A percentile compares a stretch with the other conserved stretches of the same genome.
Evolutionary conservation across 2,329 filamentous ascomycete species (phyloP).

Genomic region (Grosmannia serpens): DNA sequence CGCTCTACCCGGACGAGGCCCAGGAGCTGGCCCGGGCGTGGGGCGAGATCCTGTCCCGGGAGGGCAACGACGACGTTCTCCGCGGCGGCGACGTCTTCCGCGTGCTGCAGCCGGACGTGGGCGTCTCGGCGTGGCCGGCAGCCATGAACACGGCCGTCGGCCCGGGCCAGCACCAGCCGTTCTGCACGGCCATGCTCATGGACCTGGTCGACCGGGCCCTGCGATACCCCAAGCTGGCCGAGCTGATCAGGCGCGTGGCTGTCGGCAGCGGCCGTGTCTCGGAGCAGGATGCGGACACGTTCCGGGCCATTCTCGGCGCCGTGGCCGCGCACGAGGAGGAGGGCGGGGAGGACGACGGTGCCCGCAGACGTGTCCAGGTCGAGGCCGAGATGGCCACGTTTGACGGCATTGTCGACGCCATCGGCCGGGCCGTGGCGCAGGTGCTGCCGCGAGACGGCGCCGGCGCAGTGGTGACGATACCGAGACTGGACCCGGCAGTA

Average conservation of each 20-base stretch:
- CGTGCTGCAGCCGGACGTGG: conserved; percentile 53
- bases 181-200: conserved; percentile 9
- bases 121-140: conserved; percentile 4
- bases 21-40: conserved; percentile 51
- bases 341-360: not conserved
- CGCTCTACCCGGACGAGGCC: conserved; percentile 45
- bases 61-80: conserved; percentile 59
- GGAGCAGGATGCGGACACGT: conserved; percentile 10
- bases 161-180: conserved; percentile 1
- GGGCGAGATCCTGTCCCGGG: conserved; percentile 54
- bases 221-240: conserved; percentile 9
- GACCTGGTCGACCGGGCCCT: conserved; percentile 10
- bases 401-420: conserved; percentile 4
- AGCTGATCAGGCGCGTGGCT: conserved; percentile 39
- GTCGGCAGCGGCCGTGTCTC: conserved; percentile 17
- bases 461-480: not conserved
- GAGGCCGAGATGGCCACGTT: conserved; percentile 1
- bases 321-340: conserved; percentile 9
- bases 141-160: not conserved
- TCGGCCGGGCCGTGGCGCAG: conserved; percentile 5
- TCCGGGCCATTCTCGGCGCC: conserved; percentile 6
- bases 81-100: conserved; percentile 74
- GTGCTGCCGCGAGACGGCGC: not conserved
- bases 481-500: conserved; percentile 3
- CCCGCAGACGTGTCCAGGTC: no score